phyloP scores from a whole-genome alignment of 2,329 filamentous ascomycete genomes.

The Didymella pinodella region DNA sequence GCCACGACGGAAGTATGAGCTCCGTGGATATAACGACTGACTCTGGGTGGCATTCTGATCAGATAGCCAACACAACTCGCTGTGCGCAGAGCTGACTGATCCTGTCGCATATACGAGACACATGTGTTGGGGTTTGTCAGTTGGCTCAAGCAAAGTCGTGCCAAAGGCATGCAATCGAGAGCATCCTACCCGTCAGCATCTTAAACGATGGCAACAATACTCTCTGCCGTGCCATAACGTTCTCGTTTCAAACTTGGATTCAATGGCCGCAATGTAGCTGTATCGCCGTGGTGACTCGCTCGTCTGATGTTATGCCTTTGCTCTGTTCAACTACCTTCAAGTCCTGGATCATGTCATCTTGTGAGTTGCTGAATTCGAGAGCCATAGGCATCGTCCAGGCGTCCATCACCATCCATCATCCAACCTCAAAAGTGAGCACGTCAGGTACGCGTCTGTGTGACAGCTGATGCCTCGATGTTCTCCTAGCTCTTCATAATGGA shows the following conservation, averaged over 20 bases:
- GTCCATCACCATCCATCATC: background rate
- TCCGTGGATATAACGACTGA: too few relatives aligned
- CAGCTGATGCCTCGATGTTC: background rate
- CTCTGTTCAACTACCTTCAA: background rate
- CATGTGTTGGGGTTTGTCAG: too few relatives aligned
- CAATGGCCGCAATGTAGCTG: background rate
- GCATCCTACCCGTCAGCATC: too few relatives aligned
- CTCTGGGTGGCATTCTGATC: too few relatives aligned
- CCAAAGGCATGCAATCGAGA: too few relatives aligned
- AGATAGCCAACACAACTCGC: too few relatives aligned
- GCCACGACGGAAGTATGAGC: too few relatives aligned
- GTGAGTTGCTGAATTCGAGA: background rate
- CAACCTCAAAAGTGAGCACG: background rate
- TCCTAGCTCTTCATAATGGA: background rate
- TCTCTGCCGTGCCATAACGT: background rate
- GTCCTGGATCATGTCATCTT: background rate
- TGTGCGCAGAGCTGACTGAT: too few relatives aligned
- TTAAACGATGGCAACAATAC: background rate
- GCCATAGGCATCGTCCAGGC: background rate
- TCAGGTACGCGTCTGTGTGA: background rate
- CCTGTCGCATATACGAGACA: too few relatives aligned
- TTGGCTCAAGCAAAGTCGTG: too few relatives aligned
- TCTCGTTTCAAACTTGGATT: background rate
- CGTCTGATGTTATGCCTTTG: background rate
- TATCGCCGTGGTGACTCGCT: too few relatives aligned